A percentile compares a stretch with the other conserved stretches of the same genome.
These are phyloP conservation scores for Hordeum pubiflorum DNA, from an alignment of 202 grass and related monocot species.

Conservation along the genomic window DNA sequence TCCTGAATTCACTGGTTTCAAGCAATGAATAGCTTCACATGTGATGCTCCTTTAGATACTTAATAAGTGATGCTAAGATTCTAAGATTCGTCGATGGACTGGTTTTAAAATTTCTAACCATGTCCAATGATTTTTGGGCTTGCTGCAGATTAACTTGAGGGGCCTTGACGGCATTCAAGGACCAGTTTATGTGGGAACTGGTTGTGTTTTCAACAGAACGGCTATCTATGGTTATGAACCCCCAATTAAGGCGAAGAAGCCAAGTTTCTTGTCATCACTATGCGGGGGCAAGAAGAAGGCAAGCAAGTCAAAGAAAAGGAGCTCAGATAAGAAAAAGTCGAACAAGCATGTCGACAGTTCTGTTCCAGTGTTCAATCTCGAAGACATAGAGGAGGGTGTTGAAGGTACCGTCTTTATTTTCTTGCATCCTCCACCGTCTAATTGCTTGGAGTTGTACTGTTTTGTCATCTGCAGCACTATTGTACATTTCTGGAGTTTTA, in stretches of 20 bases:
- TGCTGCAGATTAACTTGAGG: constrained; percentile 75
- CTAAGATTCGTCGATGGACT: not conserved
- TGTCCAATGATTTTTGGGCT: constrained; percentile 7
- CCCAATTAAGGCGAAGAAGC: constrained; percentile 61
- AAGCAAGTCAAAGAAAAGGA: constrained; percentile 77
- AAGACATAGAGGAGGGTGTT: constrained; percentile 95
- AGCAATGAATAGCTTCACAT: not conserved
- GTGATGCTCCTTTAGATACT: not conserved
- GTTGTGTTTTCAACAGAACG: constrained; percentile 80
- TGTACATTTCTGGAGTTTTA: not conserved
- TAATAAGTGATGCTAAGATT: not conserved
- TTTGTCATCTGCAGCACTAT: not conserved
- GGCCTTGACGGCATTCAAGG: constrained; percentile 84
- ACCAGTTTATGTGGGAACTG: constrained; percentile 86
- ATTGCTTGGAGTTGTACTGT: not conserved
- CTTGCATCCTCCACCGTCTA: not conserved
- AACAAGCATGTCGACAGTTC: constrained; percentile 83
- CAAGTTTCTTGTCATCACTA: constrained; percentile 54
- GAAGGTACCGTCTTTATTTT: constrained; percentile 56
- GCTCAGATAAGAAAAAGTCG: constrained; percentile 84
- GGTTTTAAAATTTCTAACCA: not conserved
- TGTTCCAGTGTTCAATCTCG: constrained; percentile 86
- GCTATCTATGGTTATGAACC: constrained; percentile 86
- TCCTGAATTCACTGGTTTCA: not conserved
- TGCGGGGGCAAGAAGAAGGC: constrained; percentile 79